These are phyloP conservation scores for Saxophila tyrrhenica DNA, from an alignment of 495 filamentous ascomycete genomes.

Conservation along the genomic window DNA sequence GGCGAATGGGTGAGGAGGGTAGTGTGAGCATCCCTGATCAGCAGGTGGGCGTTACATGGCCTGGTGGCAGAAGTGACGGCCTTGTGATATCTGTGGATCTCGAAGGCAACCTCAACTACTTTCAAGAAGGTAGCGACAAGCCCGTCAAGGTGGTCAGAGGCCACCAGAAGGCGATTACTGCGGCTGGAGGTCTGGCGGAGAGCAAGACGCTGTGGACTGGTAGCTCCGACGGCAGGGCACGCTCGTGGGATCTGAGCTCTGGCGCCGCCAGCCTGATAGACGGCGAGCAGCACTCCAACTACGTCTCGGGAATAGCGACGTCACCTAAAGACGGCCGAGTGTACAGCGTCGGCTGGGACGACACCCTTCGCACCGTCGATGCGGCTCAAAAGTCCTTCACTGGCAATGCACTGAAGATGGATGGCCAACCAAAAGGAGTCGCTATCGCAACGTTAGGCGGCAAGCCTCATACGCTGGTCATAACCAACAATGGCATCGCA, in stretches of 20 bases:
- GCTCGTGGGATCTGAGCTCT: conserved; percentile 62
- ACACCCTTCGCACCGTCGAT: conserved; percentile 74
- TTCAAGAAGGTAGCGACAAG: conserved; percentile 54
- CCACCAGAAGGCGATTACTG: conserved; percentile 89
- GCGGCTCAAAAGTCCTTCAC: conserved; percentile 46
- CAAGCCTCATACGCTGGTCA: conserved; percentile 45
- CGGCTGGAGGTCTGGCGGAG: conserved; percentile 43
- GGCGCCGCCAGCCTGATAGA: conserved; percentile 59
- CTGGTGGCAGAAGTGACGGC: conserved; percentile 67
- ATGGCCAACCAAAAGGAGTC: conserved; percentile 52
- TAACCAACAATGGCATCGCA: conserved; percentile 51
- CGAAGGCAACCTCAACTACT: conserved; percentile 81
- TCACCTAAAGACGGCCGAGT: conserved; percentile 45
- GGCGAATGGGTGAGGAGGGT: conserved; percentile 78
- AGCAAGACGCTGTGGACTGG: conserved; percentile 67
- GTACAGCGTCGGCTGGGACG: conserved; percentile 90
- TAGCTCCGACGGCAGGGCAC: conserved; percentile 79
- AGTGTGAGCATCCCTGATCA: conserved; percentile 65
- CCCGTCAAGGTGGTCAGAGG: conserved; percentile 68
- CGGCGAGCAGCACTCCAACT: conserved; percentile 69
- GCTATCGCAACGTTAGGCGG: conserved; percentile 35
- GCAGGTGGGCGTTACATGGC: conserved; percentile 92
- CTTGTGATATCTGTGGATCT: conserved; percentile 82
- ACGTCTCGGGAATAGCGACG: conserved; percentile 63
- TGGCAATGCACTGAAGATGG: conserved; percentile 39